phyloP scores from a whole-genome alignment of 1,139 yeast species.

The Maudiozyma humilis region DNA sequence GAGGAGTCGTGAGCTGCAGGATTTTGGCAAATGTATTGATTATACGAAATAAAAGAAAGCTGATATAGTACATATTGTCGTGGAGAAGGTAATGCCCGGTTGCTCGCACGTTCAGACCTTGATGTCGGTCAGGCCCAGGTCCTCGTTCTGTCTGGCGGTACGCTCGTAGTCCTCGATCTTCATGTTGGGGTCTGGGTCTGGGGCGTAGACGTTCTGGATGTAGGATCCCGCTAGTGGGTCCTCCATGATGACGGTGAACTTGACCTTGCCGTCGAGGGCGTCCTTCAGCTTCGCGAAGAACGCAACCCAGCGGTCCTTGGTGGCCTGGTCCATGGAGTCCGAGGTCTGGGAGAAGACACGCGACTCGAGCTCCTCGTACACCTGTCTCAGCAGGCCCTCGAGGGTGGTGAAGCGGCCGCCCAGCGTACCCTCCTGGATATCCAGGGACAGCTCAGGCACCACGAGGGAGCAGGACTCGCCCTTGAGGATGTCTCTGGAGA shows the following conservation, averaged over 20 bases:
- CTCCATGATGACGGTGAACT: conserved; percentile 79
- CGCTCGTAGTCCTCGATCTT: conserved; percentile 81
- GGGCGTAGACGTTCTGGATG: conserved; percentile 95
- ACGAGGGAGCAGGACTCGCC: conserved; percentile 84
- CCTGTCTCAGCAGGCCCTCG: conserved; percentile 87
- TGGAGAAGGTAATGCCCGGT: too few species aligned
- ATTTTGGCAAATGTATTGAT: conserved; percentile 5
- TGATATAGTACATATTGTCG: not conserved
- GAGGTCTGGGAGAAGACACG: conserved; percentile 81
- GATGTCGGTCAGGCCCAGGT: conserved; percentile 84
- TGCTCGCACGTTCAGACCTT: conserved; percentile 31
- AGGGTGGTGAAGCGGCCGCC: conserved; percentile 97
- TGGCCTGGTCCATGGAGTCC: conserved; percentile 80
- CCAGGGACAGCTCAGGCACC: conserved; percentile 83
- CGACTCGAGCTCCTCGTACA: conserved; percentile 75
- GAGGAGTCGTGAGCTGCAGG: not conserved
- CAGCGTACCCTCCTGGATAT: conserved; percentile 90
- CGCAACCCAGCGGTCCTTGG: conserved; percentile 69
- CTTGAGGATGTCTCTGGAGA: conserved; percentile 88
- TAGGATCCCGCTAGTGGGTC: conserved; percentile 95
- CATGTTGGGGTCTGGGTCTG: conserved; percentile 97
- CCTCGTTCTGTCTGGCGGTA: conserved; percentile 81
- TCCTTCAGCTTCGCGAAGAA: conserved; percentile 69
- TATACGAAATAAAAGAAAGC: not conserved
- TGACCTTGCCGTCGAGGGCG: conserved; percentile 77